phyloP scores from a whole-genome alignment of 176 grass and related monocot genomes.

The Microstegium vimineum region DNA sequence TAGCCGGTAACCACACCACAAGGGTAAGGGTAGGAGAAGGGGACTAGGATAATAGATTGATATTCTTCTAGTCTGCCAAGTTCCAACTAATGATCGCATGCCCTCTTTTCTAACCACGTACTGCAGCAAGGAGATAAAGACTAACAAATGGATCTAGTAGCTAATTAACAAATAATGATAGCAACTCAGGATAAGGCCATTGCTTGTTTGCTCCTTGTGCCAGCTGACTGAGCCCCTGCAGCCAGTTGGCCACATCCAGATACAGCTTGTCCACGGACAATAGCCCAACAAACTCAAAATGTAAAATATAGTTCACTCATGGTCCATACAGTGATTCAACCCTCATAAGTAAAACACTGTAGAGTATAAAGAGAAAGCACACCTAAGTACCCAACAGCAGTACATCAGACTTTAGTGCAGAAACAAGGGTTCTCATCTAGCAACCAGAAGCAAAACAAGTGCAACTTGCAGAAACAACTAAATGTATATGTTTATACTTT shows the following conservation, averaged over 20 bases:
- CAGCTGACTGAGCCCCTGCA: neutral
- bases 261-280: neutral
- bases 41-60: neutral
- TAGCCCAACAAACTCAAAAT: slow-evolving; percentile 18
- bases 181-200: neutral
- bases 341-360: neutral
- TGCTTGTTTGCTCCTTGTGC: neutral
- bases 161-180: neutral
- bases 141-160: neutral
- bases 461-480: neutral
- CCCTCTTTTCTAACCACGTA: neutral
- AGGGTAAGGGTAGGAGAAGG: neutral
- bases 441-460: slow-evolving; percentile 9
- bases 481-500: neutral
- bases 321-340: neutral
- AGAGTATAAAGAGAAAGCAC: neutral
- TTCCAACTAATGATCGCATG: neutral
- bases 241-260: neutral
- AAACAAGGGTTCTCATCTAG: neutral
- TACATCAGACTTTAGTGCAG: neutral
- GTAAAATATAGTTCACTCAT: neutral
- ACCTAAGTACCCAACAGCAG: neutral
- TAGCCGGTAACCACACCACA: neutral
- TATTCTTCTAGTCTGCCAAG: neutral
- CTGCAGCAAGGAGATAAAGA: neutral